Conservation (phyloP, 2,329 filamentous ascomycete species). For the Conoideocrella luteorostrata region DNA sequence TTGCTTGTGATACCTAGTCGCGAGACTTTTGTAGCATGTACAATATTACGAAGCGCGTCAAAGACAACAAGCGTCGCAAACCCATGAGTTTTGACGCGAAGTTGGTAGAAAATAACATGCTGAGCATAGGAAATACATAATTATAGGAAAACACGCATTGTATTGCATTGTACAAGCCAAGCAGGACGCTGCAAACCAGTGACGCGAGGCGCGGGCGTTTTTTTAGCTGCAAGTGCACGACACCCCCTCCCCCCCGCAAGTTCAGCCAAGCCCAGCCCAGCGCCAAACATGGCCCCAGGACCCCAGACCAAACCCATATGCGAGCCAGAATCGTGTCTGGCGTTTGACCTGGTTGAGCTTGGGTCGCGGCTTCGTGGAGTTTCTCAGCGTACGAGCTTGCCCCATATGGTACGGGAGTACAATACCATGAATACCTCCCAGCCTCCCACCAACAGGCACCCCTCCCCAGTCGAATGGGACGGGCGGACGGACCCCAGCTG, state of each 20-base stretch:
- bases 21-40: too few relatives aligned
- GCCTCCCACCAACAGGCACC: background rate
- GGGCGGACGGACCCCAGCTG: background rate
- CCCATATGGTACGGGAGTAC: too few relatives aligned
- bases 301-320: conserved; percentile 4
- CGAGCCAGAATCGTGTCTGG: conserved; percentile 3
- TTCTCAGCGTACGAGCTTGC: background rate
- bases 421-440: background rate
- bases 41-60: too few relatives aligned
- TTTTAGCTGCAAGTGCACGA: background rate
- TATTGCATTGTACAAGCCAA: too few relatives aligned
- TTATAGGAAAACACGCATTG: too few relatives aligned
- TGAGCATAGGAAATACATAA: too few relatives aligned
- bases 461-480: conserved; percentile 2
- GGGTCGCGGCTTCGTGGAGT: conserved; percentile 1
- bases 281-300: conserved; percentile 1
- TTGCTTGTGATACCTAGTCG: too few relatives aligned
- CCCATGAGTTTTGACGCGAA: too few relatives aligned
- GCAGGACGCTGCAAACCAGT: too few relatives aligned
- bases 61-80: too few relatives aligned
- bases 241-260: background rate
- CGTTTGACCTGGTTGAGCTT: conserved; percentile 4
- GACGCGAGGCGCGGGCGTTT: conserved; percentile 2
- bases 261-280: conserved; percentile 3
- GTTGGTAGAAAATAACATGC: too few relatives aligned